Percentiles rank a stretch among this genome's conserved stretches.
phyloP scores from a whole-genome alignment of 139 green algal species.

The Desmodesmus armatus region DNA sequence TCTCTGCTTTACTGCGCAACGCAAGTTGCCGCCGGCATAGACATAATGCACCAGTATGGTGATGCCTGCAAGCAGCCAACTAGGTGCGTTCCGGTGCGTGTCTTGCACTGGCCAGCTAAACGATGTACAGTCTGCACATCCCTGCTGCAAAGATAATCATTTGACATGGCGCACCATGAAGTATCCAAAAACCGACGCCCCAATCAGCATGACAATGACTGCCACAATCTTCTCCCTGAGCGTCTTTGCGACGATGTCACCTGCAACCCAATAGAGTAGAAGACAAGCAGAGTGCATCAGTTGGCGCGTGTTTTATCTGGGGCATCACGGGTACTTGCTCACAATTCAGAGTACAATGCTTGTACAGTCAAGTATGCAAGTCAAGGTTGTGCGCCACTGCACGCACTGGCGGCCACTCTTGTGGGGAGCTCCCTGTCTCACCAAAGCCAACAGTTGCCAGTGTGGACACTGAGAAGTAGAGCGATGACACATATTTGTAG shows the following conservation, averaged over 20 bases:
- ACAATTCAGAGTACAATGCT: no score
- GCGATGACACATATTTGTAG: slow-evolving; percentile 57
- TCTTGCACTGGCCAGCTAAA: no score
- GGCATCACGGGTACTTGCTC: no score
- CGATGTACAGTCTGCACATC: background rate
- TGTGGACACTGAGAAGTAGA: slow-evolving; percentile 69
- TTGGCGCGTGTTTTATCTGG: no score
- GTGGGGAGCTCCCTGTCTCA: slow-evolving; percentile 16
- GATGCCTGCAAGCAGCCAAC: background rate
- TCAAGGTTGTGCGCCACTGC: background rate
- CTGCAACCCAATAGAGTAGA: slow-evolving; percentile 8
- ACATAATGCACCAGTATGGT: background rate
- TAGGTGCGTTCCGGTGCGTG: no score
- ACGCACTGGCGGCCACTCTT: background rate
- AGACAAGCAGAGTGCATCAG: no score
- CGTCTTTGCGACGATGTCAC: slow-evolving; percentile 11
- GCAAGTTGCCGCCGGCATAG: background rate
- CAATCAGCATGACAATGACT: slow-evolving; percentile 59
- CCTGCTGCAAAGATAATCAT: background rate
- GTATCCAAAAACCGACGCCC: slow-evolving; percentile 55
- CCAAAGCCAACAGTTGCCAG: slow-evolving; percentile 74
- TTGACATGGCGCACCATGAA: no score
- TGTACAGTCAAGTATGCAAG: background rate
- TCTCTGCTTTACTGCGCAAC: no score
- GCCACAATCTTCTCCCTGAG: slow-evolving; percentile 49